Conservation (phyloP, 495 filamentous ascomycete species). For the Tuber melanosporum region DNA sequence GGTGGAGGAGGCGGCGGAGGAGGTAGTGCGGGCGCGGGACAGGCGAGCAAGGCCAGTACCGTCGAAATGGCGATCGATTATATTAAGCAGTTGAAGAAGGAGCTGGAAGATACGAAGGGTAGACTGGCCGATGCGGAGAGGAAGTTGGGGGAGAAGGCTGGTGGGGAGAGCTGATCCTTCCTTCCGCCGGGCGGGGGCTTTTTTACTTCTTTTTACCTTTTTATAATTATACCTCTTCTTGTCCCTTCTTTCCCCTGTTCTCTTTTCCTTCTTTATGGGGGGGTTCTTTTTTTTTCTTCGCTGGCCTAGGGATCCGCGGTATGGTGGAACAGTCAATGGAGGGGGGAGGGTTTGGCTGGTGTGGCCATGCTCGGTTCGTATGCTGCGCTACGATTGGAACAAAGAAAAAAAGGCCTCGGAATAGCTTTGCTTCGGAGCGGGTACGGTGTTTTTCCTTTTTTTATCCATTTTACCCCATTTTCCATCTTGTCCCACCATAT, state of each 20-base stretch:
- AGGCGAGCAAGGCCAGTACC: constrained; percentile 79
- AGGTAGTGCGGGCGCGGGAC: constrained; percentile 15
- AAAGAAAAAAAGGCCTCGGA: not conserved
- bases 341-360: not conserved
- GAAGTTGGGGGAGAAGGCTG: constrained; percentile 8
- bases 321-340: not conserved
- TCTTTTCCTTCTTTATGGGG: not conserved
- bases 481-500: not conserved
- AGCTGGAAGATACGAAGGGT: constrained; percentile 58
- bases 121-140: constrained; percentile 29
- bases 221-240: not conserved
- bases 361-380: not conserved
- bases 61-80: constrained; percentile 95
- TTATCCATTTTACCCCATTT: not conserved
- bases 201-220: not conserved
- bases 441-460: not conserved
- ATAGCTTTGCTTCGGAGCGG: not conserved
- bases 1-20: constrained; percentile 51
- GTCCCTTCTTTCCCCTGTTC: not conserved
- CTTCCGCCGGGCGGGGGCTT: not conserved
- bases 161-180: constrained; percentile 3
- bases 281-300: not conserved
- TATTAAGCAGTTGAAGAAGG: constrained; percentile 74
- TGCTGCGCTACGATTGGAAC: not conserved
- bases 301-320: not conserved